A percentile compares a stretch with the other conserved stretches of the same genome.
phyloP scores from a whole-genome alignment of 306 rosid genomes.

The Cicer chorassanicum region DNA sequence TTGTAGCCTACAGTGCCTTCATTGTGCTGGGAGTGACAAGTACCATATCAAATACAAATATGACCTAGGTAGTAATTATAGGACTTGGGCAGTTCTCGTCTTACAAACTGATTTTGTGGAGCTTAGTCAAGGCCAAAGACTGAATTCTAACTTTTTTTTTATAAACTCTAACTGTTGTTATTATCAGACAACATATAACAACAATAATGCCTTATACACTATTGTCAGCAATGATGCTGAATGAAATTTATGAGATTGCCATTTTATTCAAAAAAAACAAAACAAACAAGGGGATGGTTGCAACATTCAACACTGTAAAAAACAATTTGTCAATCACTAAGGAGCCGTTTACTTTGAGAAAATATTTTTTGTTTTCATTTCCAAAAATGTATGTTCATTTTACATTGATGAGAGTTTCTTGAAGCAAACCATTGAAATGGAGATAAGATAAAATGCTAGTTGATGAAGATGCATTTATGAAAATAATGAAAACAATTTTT shows the following conservation, averaged over 20 bases:
- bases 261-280: not conserved
- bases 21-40: not conserved
- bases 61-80: not conserved
- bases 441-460: too few relatives aligned
- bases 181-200: not conserved
- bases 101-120: not conserved
- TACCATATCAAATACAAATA: not conserved
- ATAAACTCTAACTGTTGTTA: not conserved
- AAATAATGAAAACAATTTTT: too few relatives aligned
- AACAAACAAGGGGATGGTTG: not conserved
- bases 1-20: not conserved
- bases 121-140: not conserved
- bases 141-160: not conserved
- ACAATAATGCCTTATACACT: constrained; percentile 8
- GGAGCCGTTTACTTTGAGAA: too few relatives aligned
- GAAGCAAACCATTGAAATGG: too few relatives aligned
- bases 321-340: not conserved
- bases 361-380: too few relatives aligned
- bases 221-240: not conserved
- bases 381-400: too few relatives aligned
- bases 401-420: too few relatives aligned
- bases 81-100: not conserved
- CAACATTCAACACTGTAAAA: not conserved
- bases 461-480: too few relatives aligned
- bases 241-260: constrained; percentile 7